These are phyloP conservation scores for Penicillium sp. DNA, from an alignment of 2,329 filamentous ascomycete species.

Conservation along the genomic window DNA sequence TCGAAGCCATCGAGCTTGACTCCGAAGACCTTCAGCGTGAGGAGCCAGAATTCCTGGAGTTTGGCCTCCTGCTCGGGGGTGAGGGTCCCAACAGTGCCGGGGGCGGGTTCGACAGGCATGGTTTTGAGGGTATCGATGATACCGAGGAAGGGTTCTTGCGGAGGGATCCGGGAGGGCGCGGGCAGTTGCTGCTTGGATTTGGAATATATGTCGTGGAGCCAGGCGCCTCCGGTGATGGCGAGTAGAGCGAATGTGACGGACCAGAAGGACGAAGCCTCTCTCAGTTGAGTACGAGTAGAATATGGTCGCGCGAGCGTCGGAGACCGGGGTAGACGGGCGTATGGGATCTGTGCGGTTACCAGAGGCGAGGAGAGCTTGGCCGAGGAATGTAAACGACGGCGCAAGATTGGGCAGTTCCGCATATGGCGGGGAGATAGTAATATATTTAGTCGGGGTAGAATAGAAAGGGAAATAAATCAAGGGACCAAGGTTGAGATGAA, in stretches of 20 bases:
- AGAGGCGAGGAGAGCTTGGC: slow-evolving; percentile 16
- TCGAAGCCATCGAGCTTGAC: slow-evolving; percentile 42
- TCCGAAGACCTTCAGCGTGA: slow-evolving; percentile 71
- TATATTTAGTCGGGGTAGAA: slow-evolving; percentile 4
- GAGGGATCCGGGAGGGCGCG: slow-evolving; percentile 10
- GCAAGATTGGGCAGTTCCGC: slow-evolving; percentile 29
- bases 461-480: not conserved
- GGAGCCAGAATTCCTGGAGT: slow-evolving; percentile 78
- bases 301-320: slow-evolving; percentile 23
- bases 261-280: slow-evolving; percentile 38
- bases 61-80: slow-evolving; percentile 86
- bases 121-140: slow-evolving; percentile 36
- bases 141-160: slow-evolving; percentile 28
- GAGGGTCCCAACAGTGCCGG: slow-evolving; percentile 75
- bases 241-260: slow-evolving; percentile 32
- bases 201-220: slow-evolving; percentile 32
- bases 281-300: slow-evolving; percentile 29
- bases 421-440: slow-evolving; percentile 28
- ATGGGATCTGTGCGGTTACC: slow-evolving; percentile 20
- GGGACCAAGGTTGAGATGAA: not conserved
- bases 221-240: slow-evolving; percentile 34
- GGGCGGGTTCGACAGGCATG: slow-evolving; percentile 31
- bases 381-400: slow-evolving; percentile 32
- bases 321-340: slow-evolving; percentile 21
- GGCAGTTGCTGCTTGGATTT: slow-evolving; percentile 11